phyloP scores from a whole-genome alignment of 768 basidiomycete genomes.

The Pilatotrama ljubarskyi region DNA sequence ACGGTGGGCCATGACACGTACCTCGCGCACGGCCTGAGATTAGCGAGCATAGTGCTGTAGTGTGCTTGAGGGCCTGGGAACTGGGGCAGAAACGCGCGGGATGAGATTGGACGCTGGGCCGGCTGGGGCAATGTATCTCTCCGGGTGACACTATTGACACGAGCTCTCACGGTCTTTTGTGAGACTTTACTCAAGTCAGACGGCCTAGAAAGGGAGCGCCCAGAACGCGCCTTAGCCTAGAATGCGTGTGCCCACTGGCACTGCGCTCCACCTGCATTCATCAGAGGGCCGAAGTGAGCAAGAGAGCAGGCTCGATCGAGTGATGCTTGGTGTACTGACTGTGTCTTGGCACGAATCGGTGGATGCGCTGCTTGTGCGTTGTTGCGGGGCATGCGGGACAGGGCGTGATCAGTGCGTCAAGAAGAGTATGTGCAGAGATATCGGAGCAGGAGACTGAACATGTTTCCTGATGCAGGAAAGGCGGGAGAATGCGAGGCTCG shows the following conservation, averaged over 20 bases:
- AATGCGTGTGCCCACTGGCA: background rate
- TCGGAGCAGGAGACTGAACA: background rate
- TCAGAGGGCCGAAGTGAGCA: constrained; percentile 2
- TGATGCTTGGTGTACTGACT: background rate
- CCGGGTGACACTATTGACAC: background rate
- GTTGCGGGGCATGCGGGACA: constrained; percentile 5
- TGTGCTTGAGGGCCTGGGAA: background rate
- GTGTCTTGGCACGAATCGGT: background rate
- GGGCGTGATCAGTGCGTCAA: background rate
- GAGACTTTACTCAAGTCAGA: background rate
- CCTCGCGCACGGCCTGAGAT: background rate
- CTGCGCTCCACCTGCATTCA: constrained; percentile 11
- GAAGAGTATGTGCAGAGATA: background rate
- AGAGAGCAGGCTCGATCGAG: constrained; percentile 4
- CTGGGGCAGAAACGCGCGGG: background rate
- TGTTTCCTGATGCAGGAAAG: constrained; percentile 8
- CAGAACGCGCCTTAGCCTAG: background rate
- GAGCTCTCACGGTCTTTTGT: constrained; percentile 5
- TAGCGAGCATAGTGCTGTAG: background rate
- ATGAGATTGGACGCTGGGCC: constrained; percentile 1
- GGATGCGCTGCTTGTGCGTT: too few relatives aligned
- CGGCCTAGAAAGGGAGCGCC: background rate
- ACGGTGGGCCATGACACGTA: too few relatives aligned
- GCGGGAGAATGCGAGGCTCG: background rate
- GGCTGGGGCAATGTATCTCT: constrained; percentile 1